A percentile compares a stretch with the other conserved stretches of the same genome.
phyloP scores from a whole-genome alignment of 768 basidiomycete species.

The Agaricus sinodeliciosus region DNA sequence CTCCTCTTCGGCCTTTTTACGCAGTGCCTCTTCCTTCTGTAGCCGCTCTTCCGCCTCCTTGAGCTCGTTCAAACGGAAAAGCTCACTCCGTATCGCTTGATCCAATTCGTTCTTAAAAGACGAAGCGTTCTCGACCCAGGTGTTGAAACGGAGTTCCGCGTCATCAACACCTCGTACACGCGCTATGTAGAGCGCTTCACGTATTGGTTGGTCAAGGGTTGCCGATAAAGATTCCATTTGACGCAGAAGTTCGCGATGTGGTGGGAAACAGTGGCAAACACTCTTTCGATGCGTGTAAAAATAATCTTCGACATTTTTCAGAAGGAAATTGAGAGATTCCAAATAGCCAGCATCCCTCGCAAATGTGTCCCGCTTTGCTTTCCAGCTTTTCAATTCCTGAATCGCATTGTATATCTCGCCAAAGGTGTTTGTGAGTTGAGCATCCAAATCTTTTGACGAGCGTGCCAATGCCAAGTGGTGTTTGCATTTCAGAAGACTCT shows the following conservation, averaged over 20 bases:
- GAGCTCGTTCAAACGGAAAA: conserved; percentile 31
- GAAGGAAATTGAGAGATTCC: conserved; percentile 29
- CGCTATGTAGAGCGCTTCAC: conserved; percentile 40
- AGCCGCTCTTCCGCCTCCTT: conserved; percentile 27
- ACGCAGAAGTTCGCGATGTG: conserved; percentile 47
- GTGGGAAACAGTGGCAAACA: conserved; percentile 39
- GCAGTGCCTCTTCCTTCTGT: conserved; percentile 28
- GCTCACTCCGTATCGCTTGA: conserved; percentile 36
- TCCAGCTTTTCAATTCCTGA: conserved; percentile 33
- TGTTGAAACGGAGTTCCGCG: conserved; percentile 37
- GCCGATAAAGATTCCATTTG: conserved; percentile 46
- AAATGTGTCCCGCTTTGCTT: conserved; percentile 10
- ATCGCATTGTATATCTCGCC: conserved; percentile 15
- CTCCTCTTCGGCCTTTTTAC: conserved; percentile 27
- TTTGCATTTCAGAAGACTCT: conserved; percentile 40
- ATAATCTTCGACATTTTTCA: conserved; percentile 28
- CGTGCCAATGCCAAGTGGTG: conserved; percentile 44
- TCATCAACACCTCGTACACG: conserved; percentile 47
- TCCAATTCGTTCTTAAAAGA: conserved; percentile 33
- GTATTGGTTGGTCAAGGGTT: conserved; percentile 34
- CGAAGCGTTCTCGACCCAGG: conserved; percentile 41
- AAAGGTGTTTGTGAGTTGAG: conserved; percentile 27
- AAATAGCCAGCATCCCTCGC: conserved; percentile 9
- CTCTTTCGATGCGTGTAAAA: conserved; percentile 9
- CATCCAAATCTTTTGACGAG: conserved; percentile 49